These are phyloP conservation scores for Boletellus sp. DNA, from an alignment of 1,284 basidiomycete species.

Conservation along the genomic window DNA sequence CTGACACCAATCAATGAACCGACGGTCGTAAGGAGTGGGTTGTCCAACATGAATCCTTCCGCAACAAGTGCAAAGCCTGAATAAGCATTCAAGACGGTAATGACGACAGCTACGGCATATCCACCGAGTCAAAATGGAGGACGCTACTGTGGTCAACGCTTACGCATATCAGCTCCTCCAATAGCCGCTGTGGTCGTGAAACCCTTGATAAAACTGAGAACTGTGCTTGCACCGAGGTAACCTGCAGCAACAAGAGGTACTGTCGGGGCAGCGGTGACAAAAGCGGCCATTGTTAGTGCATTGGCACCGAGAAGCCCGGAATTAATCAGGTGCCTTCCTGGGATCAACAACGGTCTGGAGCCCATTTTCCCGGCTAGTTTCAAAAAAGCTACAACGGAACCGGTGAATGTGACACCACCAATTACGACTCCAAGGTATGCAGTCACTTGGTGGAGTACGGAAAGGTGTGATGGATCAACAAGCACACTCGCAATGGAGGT, in stretches of 20 bases:
- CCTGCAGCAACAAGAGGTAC: slow-evolving; percentile 72
- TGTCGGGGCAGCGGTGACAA: slow-evolving; percentile 65
- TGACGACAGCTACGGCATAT: slow-evolving; percentile 64
- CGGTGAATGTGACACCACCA: slow-evolving; percentile 75
- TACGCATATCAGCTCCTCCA: slow-evolving; percentile 88
- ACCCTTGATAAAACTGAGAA: slow-evolving; percentile 78
- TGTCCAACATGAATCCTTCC: slow-evolving; percentile 87
- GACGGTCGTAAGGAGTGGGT: slow-evolving; percentile 75
- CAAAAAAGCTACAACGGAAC: slow-evolving; percentile 84
- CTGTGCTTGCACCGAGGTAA: slow-evolving; percentile 68
- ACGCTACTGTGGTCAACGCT: slow-evolving; percentile 27
- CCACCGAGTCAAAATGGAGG: slow-evolving; percentile 1
- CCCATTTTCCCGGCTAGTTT: slow-evolving; percentile 80
- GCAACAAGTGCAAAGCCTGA: slow-evolving; percentile 92
- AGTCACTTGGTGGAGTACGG: slow-evolving; percentile 72
- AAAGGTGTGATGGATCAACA: slow-evolving; percentile 59
- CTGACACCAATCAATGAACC: slow-evolving; percentile 83
- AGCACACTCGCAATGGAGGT: slow-evolving; percentile 80
- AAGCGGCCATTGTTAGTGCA: slow-evolving; percentile 67
- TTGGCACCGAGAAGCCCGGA: slow-evolving; percentile 66
- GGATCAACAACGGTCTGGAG: slow-evolving; percentile 66
- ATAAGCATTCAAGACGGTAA: slow-evolving; percentile 84
- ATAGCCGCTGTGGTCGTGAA: slow-evolving; percentile 83
- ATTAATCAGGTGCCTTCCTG: slow-evolving; percentile 76
- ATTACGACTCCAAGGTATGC: slow-evolving; percentile 85